Evolutionary conservation across 805 yeast genomes (phyloP).

Genomic region (Priceomyces medius): DNA sequence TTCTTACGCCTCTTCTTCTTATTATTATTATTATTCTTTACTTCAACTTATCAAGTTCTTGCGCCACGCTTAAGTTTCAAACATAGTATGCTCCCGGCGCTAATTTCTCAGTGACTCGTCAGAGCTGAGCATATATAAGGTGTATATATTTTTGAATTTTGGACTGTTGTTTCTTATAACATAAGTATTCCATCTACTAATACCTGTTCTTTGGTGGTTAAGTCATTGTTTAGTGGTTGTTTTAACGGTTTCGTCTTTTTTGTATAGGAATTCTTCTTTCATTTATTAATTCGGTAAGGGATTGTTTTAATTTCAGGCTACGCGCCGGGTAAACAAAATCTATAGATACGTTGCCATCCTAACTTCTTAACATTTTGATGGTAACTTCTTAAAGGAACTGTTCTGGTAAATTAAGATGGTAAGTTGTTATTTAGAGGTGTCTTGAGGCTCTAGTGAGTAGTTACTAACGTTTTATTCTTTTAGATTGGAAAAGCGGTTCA

Average conservation of each 20-base stretch:
- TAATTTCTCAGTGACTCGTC: background rate
- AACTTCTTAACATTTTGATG: background rate
- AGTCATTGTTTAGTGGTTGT: background rate
- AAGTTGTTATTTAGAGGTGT: too few species aligned
- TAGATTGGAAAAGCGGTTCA: constrained; percentile 57
- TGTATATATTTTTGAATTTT: too few species aligned
- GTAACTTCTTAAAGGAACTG: too few species aligned
- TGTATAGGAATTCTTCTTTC: background rate
- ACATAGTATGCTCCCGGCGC: background rate
- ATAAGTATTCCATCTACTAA: background rate
- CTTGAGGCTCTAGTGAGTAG: too few species aligned
- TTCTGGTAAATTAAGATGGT: too few species aligned
- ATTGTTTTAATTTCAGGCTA: background rate
- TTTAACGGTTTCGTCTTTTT: background rate
- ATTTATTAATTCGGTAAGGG: background rate
- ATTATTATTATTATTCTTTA: too few species aligned
- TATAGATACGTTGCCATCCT: too few species aligned
- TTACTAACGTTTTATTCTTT: background rate
- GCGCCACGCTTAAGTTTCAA: too few species aligned
- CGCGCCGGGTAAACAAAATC: background rate
- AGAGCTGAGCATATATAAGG: background rate
- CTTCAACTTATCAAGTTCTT: too few species aligned
- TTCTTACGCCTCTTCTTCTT: too few species aligned
- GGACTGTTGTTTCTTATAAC: too few species aligned
- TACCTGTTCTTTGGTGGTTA: background rate